Evolutionary conservation across 805 yeast genomes (phyloP).

Genomic region (Tetrapisispora namnaoensis): DNA sequence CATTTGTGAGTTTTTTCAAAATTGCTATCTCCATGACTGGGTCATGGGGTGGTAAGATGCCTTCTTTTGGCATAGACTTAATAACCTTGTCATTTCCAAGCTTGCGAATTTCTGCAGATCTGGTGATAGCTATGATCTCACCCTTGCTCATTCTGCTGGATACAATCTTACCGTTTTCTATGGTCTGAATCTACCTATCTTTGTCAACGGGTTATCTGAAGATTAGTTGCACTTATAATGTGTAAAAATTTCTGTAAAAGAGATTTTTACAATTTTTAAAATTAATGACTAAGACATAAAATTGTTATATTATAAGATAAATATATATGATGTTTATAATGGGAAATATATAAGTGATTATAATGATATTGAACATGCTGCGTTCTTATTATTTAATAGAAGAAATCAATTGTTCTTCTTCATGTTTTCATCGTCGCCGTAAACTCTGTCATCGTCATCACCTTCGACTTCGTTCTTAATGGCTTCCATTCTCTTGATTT

Average conservation of each 20-base stretch:
- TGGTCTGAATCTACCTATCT: background rate
- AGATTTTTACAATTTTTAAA: too few species aligned
- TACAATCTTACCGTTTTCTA: background rate
- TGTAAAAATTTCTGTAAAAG: too few species aligned
- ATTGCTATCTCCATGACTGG: conserved; percentile 18
- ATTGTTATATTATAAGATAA: background rate
- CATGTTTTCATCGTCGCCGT: conserved; percentile 27
- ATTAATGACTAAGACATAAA: background rate
- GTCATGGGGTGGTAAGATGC: conserved; percentile 23
- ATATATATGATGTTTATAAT: background rate
- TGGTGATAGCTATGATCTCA: conserved; percentile 7
- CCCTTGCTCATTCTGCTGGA: background rate
- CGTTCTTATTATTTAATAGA: background rate
- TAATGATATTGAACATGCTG: background rate
- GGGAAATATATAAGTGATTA: background rate
- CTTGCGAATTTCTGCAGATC: conserved; percentile 18
- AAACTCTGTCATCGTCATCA: conserved; percentile 61
- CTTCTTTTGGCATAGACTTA: conserved; percentile 19
- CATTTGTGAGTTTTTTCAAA: conserved; percentile 8
- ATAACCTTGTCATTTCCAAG: conserved; percentile 9
- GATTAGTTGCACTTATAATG: too few species aligned
- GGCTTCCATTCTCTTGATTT: conserved; percentile 62
- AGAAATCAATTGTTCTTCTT: background rate
- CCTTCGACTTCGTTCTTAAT: conserved; percentile 79
- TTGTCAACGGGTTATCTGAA: too few species aligned